Base-by-base conservation (phyloP, 2,329 filamentous ascomycete genomes). In the Periconia digitata region DNA sequence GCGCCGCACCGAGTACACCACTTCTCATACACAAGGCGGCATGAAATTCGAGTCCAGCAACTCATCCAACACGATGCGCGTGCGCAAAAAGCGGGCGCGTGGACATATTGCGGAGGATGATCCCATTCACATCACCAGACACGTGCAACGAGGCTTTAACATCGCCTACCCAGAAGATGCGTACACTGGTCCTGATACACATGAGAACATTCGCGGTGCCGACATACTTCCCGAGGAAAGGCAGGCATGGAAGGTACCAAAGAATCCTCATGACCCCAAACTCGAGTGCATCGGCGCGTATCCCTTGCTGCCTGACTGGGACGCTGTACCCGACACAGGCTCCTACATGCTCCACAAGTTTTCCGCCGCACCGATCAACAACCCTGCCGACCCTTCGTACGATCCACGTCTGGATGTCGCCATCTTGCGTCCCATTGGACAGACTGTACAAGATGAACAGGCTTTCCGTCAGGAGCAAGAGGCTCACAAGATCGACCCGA, bases 1-100 rank as follows among this genome's bases (percentile, higher is more conserved):
- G 59, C 90, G 94, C 49, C 85, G 92, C 63, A 97, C 94, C 47
- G 94, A 99, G 72, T 97, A 97, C 75, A 96, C 96, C 64, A 89
- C 89, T 16, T 75, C 76, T 20, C 60, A 58, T 41, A 74, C 73
- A 44, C 67, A 69, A 10, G 65, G 70, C 58, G 52, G 75, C 15
- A 71, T 74, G 7, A 64, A 72, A 18, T 76, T 77, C 46, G 79
- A 82, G 43, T 78, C 78, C 0, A 79, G 77, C 22, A 79, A 79
- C 21, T 79, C 81, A 3, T 64, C 63, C 15, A 62, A 64, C 69
- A 70, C 61, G 55, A 76, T 66, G 69, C 76, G 62, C 53, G 66
- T 59, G 40, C 62, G 56, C 62, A 67, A 60, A 57, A 72, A 69
- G 56, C 73, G 73, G 36, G 61, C 63, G 21, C 59, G 62, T 7